phyloP scores from a whole-genome alignment of 2,329 filamentous ascomycete species.

The Tolypocladium cylindrosporum region DNA sequence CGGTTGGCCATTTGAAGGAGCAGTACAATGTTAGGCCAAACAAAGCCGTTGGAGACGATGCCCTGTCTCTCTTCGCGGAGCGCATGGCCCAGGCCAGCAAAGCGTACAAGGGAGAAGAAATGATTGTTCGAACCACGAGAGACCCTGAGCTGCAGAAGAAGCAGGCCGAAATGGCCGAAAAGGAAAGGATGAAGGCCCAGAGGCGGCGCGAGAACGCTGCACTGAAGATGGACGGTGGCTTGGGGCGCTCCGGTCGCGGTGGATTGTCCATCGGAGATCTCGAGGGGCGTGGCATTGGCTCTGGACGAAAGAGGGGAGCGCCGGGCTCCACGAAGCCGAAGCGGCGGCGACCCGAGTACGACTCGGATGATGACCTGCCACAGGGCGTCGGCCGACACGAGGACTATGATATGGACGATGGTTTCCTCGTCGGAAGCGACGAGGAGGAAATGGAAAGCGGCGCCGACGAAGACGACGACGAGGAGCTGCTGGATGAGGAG shows the following conservation, averaged over 20 bases:
- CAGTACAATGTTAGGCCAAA: conserved; percentile 61
- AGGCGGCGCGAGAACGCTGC: conserved; percentile 59
- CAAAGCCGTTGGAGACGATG: conserved; percentile 59
- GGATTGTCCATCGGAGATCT: conserved; percentile 60
- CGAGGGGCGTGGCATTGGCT: conserved; percentile 47
- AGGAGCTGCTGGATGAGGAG: conserved; percentile 44
- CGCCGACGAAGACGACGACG: conserved; percentile 55
- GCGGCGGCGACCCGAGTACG: conserved; percentile 53
- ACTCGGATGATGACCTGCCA: conserved; percentile 66
- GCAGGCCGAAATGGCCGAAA: conserved; percentile 64
- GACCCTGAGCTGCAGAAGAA: conserved; percentile 69
- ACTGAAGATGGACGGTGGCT: conserved; percentile 51
- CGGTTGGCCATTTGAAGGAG: conserved; percentile 67
- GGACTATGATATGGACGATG: conserved; percentile 72
- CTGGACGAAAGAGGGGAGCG: conserved; percentile 42
- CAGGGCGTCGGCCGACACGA: conserved; percentile 53
- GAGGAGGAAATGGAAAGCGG: conserved; percentile 56
- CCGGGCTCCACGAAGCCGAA: conserved; percentile 40
- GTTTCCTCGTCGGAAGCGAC: conserved; percentile 67
- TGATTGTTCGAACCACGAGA: conserved; percentile 59
- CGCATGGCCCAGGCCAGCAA: conserved; percentile 56
- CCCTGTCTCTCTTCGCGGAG: conserved; percentile 57
- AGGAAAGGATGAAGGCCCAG: conserved; percentile 58
- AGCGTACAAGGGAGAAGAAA: conserved; percentile 44
- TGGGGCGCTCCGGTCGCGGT: conserved; percentile 37